Evolutionary conservation across 208 protist species (phyloP).

Genomic region (Acanthamoeba polyphaga): DNA sequence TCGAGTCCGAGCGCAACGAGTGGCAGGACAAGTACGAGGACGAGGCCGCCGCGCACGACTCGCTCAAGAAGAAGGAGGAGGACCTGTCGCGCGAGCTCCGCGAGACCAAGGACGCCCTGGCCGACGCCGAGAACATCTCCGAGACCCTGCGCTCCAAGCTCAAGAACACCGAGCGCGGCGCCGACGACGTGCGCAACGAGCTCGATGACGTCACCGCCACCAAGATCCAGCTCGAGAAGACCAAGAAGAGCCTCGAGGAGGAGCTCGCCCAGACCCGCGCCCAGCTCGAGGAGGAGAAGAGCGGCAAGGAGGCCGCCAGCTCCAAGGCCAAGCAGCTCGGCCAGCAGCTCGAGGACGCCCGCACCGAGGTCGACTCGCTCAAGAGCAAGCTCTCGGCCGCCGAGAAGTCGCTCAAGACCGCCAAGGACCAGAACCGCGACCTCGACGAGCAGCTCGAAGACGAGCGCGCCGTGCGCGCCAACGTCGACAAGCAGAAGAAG

Average conservation of each 20-base stretch:
- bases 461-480: conserved; percentile 65
- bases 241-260: conserved; percentile 79
- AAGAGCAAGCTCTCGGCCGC: conserved; percentile 48
- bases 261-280: conserved; percentile 50
- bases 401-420: conserved; percentile 73
- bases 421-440: conserved; percentile 72
- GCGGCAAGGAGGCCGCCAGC: not conserved
- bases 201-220: conserved; percentile 45
- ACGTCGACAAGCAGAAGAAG: conserved; percentile 85
- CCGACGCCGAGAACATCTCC: conserved; percentile 42
- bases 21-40: conserved; percentile 72
- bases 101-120: conserved; percentile 59
- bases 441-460: conserved; percentile 81
- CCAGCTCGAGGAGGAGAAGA: conserved; percentile 56
- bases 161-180: conserved; percentile 44
- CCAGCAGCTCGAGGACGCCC: conserved; percentile 52
- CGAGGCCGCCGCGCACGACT: conserved; percentile 46
- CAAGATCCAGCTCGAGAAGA: conserved; percentile 73
- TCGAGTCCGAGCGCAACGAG: conserved; percentile 77
- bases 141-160: conserved; percentile 69
- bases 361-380: conserved; percentile 46
- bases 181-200: conserved; percentile 46
- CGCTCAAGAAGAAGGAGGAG: conserved; percentile 65
- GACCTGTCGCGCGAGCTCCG: conserved; percentile 47
- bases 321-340: conserved; percentile 49